These are phyloP conservation scores for Ceratobasidium papillatum DNA, from an alignment of 1,284 basidiomycete species.

Conservation along the genomic window DNA sequence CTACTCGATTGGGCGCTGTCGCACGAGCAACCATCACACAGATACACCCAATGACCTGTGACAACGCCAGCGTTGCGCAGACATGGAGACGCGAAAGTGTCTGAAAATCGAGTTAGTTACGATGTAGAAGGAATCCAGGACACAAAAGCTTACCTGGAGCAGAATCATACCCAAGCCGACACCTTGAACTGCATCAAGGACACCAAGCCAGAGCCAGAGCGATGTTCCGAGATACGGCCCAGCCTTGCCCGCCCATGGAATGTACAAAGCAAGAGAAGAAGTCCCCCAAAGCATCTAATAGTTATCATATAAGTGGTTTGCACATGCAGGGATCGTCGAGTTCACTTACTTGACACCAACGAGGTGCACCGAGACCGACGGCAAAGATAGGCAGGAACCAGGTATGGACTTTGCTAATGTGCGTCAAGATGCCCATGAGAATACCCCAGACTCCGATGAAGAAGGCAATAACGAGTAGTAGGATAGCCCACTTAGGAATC, in stretches of 20 bases:
- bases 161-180: constrained; percentile 94
- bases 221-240: constrained; percentile 89
- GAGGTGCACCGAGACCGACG: constrained; percentile 87
- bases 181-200: constrained; percentile 90
- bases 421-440: constrained; percentile 77
- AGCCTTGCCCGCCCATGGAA: constrained; percentile 85
- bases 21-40: constrained; percentile 87
- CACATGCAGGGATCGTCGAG: neutral
- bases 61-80: constrained; percentile 87
- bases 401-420: constrained; percentile 90
- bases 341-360: constrained; percentile 85
- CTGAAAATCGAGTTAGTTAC: constrained; percentile 50
- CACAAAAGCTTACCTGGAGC: constrained; percentile 66
- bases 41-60: constrained; percentile 82
- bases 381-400: constrained; percentile 94
- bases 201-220: constrained; percentile 93
- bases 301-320: constrained; percentile 2
- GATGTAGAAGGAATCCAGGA: neutral
- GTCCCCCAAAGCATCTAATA: constrained; percentile 85
- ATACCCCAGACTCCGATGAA: constrained; percentile 86
- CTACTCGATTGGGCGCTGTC: constrained; percentile 83
- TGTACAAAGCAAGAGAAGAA: constrained; percentile 85
- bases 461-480: constrained; percentile 81
- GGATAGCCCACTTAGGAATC: constrained; percentile 82
- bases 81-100: constrained; percentile 92